These are phyloP conservation scores for Trichoderma aggressivum DNA, from an alignment of 2,329 filamentous ascomycete genomes.

Conservation along the genomic window DNA sequence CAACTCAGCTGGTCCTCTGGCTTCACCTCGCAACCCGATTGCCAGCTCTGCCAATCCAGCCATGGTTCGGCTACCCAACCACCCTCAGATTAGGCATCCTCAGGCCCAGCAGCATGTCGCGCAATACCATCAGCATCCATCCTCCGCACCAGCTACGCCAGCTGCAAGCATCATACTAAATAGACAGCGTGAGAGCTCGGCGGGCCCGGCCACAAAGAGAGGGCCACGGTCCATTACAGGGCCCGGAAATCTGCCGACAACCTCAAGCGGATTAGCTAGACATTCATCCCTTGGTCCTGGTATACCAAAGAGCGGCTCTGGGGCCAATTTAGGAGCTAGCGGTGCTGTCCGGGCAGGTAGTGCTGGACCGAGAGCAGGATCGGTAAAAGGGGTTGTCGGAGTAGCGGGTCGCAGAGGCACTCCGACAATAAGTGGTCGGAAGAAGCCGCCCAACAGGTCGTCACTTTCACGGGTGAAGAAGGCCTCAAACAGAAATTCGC, in stretches of 20 bases:
- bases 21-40: slow-evolving; percentile 28
- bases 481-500: slow-evolving; percentile 55
- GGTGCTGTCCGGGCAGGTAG: slow-evolving; percentile 52
- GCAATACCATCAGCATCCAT: slow-evolving; percentile 37
- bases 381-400: slow-evolving; percentile 42
- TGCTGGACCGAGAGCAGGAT: slow-evolving; percentile 53
- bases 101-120: slow-evolving; percentile 43
- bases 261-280: slow-evolving; percentile 57
- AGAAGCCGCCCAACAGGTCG: slow-evolving; percentile 56
- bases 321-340: slow-evolving; percentile 27
- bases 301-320: slow-evolving; percentile 49
- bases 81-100: slow-evolving; percentile 46
- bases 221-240: slow-evolving; percentile 48
- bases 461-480: slow-evolving; percentile 61
- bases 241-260: slow-evolving; percentile 45
- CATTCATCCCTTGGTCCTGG: slow-evolving; percentile 62
- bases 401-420: slow-evolving; percentile 48
- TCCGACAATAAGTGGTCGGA: slow-evolving; percentile 42
- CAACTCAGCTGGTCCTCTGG: slow-evolving; percentile 26
- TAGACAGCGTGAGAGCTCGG: slow-evolving; percentile 57
- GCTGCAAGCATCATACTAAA: slow-evolving; percentile 59
- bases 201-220: slow-evolving; percentile 56
- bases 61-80: slow-evolving; percentile 42
- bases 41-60: slow-evolving; percentile 39
- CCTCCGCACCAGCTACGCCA: slow-evolving; percentile 58